phyloP scores from a whole-genome alignment of 2,329 filamentous ascomycete genomes.

The Didymella arachidicola region DNA sequence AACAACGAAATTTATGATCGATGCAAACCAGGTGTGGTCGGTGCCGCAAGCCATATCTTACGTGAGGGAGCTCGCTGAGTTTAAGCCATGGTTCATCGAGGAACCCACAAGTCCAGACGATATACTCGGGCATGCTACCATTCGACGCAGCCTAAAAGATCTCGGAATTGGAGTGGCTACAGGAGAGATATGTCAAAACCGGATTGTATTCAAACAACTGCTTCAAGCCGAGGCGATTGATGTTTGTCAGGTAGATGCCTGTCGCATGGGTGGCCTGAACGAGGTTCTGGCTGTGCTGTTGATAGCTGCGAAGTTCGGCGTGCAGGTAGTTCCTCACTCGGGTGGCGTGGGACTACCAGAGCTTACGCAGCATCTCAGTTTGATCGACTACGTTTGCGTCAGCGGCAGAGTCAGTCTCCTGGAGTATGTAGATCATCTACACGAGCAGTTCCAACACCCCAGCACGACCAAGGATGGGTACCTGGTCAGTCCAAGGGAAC shows the following conservation, averaged over 20 bases:
- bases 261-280: constrained; percentile 87
- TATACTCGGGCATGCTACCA: constrained; percentile 84
- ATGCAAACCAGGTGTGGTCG: constrained; percentile 91
- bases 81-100: constrained; percentile 93
- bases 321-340: constrained; percentile 87
- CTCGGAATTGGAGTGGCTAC: constrained; percentile 84
- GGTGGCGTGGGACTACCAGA: constrained; percentile 90
- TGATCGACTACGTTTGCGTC: constrained; percentile 90
- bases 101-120: constrained; percentile 92
- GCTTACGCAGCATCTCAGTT: constrained; percentile 91
- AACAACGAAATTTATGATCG: constrained; percentile 84
- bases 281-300: constrained; percentile 88
- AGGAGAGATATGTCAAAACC: constrained; percentile 95
- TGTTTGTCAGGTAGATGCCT: constrained; percentile 91
- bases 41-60: constrained; percentile 87
- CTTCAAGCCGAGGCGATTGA: constrained; percentile 81
- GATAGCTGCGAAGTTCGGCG: constrained; percentile 78
- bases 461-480: constrained; percentile 82
- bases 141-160: constrained; percentile 78
- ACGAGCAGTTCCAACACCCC: constrained; percentile 90
- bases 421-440: constrained; percentile 91
- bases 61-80: constrained; percentile 81
- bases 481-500: constrained; percentile 80
- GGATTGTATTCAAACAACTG: constrained; percentile 92
- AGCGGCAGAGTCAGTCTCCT: constrained; percentile 80